phyloP scores from a whole-genome alignment of 495 filamentous ascomycete genomes.

The Evansstolkia leycettana region DNA sequence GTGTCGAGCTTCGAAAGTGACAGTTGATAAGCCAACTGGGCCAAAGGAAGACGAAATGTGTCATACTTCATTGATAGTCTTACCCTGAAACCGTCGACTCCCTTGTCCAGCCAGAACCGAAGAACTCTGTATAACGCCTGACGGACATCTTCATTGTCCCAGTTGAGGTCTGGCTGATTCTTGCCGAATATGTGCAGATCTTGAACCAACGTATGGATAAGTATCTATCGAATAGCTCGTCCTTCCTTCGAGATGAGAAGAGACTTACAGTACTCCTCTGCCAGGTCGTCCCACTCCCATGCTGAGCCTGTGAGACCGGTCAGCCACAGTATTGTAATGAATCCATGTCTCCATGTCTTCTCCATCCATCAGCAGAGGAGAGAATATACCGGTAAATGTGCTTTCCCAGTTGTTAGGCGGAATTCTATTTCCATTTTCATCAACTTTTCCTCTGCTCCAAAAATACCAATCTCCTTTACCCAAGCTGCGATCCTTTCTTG shows the following conservation, averaged over 20 bases:
- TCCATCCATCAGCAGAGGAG: too few relatives aligned
- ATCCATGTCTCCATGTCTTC: too few relatives aligned
- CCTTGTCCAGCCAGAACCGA: slow-evolving; percentile 35
- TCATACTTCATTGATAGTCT: too few relatives aligned
- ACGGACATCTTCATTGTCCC: slow-evolving; percentile 30
- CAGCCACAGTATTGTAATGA: not conserved
- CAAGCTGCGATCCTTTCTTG: slow-evolving; percentile 2
- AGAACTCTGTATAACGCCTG: slow-evolving; percentile 27
- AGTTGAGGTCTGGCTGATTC: slow-evolving; percentile 37
- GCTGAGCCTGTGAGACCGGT: slow-evolving; percentile 28
- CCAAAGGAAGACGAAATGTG: too few relatives aligned
- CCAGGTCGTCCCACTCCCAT: slow-evolving; percentile 33
- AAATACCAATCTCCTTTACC: slow-evolving; percentile 42
- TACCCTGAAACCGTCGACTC: slow-evolving; percentile 34
- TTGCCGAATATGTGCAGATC: slow-evolving; percentile 33
- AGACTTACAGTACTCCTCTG: slow-evolving; percentile 26
- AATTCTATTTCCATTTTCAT: slow-evolving; percentile 27
- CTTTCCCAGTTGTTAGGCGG: slow-evolving; percentile 44
- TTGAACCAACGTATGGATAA: too few relatives aligned
- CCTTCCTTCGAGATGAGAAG: too few relatives aligned
- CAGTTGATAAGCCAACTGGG: too few relatives aligned
- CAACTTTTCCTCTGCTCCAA: slow-evolving; percentile 33
- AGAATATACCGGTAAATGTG: slow-evolving; percentile 16
- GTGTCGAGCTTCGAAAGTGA: slow-evolving; percentile 44
- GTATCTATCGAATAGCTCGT: too few relatives aligned